phyloP scores from a whole-genome alignment of 768 basidiomycete species.

The Rhizopogon rudus region DNA sequence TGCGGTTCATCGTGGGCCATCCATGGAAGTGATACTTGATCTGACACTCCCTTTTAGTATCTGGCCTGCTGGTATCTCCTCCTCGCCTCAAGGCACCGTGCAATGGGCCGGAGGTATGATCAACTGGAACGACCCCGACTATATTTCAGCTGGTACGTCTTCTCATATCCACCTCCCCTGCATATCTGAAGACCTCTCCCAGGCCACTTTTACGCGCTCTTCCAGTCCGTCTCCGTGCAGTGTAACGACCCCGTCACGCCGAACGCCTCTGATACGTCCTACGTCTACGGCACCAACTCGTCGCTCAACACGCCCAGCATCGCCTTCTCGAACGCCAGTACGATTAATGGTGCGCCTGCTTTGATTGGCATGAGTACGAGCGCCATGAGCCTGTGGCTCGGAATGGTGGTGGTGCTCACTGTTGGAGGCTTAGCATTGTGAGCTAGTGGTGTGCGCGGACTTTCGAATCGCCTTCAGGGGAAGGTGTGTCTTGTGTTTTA shows the following conservation, averaged over 20 bases:
- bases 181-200: background rate
- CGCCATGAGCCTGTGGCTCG: slow-evolving; percentile 10
- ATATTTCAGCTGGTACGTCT: slow-evolving; percentile 50
- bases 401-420: slow-evolving; percentile 5
- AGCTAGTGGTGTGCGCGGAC: slow-evolving; percentile 4
- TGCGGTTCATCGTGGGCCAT: background rate
- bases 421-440: slow-evolving; percentile 17
- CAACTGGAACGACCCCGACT: slow-evolving; percentile 78
- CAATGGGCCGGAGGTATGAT: slow-evolving; percentile 82
- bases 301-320: slow-evolving; percentile 49
- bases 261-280: slow-evolving; percentile 49
- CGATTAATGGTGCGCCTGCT: slow-evolving; percentile 36
- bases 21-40: background rate
- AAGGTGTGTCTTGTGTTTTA: background rate
- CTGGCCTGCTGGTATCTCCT: slow-evolving; percentile 77
- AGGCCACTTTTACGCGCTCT: slow-evolving; percentile 69
- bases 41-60: slow-evolving; percentile 32
- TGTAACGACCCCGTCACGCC: slow-evolving; percentile 50
- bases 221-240: slow-evolving; percentile 57
- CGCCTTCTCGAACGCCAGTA: slow-evolving; percentile 53
- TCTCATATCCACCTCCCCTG: background rate
- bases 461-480: background rate
- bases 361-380: slow-evolving; percentile 3
- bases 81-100: slow-evolving; percentile 62
- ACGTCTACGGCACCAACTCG: slow-evolving; percentile 56